Percentiles rank a stretch among this genome's conserved stretches.
phyloP scores from a whole-genome alignment of 352 stramenopile species.

The Globisporangium nagaii region DNA sequence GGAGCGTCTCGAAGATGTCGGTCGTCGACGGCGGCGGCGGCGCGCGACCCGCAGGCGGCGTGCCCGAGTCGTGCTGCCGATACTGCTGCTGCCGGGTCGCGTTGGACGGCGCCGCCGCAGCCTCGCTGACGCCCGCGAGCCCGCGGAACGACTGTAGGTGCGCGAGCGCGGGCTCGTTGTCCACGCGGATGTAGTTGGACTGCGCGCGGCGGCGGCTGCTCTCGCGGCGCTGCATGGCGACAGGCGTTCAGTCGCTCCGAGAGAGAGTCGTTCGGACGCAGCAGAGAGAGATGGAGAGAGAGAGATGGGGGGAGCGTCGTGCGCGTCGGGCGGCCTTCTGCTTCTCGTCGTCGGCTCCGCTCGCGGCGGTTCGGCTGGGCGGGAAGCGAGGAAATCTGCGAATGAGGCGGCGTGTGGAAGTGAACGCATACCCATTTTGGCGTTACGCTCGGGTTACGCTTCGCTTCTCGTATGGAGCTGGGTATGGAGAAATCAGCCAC shows the following conservation, averaged over 20 bases:
- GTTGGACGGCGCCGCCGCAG: background rate
- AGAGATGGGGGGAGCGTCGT: no score
- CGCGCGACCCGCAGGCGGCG: constrained; percentile 3
- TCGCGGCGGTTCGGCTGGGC: background rate
- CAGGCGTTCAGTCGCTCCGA: background rate
- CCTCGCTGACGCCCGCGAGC: background rate
- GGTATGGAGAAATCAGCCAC: background rate
- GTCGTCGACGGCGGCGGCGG: constrained; percentile 12
- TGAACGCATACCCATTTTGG: no score
- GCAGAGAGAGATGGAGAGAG: background rate
- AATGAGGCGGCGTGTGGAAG: background rate
- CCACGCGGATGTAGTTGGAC: constrained; percentile 78
- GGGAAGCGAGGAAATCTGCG: constrained; percentile 6
- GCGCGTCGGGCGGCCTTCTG: no score
- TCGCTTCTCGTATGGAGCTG: background rate
- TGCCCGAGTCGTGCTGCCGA: background rate
- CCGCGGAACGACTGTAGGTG: constrained; percentile 63
- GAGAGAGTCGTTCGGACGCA: background rate
- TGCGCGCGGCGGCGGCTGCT: constrained; percentile 25
- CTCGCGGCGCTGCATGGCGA: constrained; percentile 12
- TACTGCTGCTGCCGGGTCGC: constrained; percentile 1
- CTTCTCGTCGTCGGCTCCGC: background rate
- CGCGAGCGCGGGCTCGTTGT: constrained; percentile 47
- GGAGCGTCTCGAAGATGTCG: constrained; percentile 73
- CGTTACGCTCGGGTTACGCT: background rate